Base-by-base conservation (phyloP, 2,329 filamentous ascomycete genomes). In the Ceratocystis colombiana region DNA sequence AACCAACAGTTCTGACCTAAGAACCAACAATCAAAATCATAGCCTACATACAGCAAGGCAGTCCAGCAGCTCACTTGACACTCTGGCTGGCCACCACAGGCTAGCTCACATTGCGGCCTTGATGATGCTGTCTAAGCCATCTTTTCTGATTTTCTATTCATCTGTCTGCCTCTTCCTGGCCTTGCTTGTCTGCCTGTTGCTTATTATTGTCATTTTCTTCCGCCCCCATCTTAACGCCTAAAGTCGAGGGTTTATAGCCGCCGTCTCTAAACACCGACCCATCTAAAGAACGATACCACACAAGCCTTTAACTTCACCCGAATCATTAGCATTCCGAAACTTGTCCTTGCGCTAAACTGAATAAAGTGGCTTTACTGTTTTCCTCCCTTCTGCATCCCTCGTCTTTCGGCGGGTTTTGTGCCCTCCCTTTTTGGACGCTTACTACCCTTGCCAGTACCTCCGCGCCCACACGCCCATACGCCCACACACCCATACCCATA, bases 181-280 rank as follows among this genome's bases (percentile, higher is more conserved):
- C 20, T 48, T 6, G 46, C 20, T 5, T 48, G 15, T 7, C 8
- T 22, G 4, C 5, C n/a, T 17, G 45, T 5, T 48, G 15, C 45
- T 20, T 48, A n/a, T 20, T 48, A 3, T 48, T 22, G 17, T 22
- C 46, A n/a, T 48, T 10, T 20, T 48, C 17, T 8, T 48, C 10
- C 17, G 25, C 50, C 50, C 50, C 20, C 17, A 25, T 55, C 2
- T 55, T 28, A 25, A 55, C 22, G 50, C 50, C 50, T 55, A 55
- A 55, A 25, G n/a, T 28, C 25, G n/a, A 53, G 5, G 48, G 48
- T 15, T 41, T 15, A 30, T 55, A 55, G 50, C 50, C 50, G 50
- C 50, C 25, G 50, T 28, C 50, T 55, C 50, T 55, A 55, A 55
- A 55, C 50, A 55, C 50, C 50, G 50, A 30, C 25, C 12, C 12